phyloP scores from a whole-genome alignment of 768 basidiomycete species.

The Lactarius evosmus region DNA sequence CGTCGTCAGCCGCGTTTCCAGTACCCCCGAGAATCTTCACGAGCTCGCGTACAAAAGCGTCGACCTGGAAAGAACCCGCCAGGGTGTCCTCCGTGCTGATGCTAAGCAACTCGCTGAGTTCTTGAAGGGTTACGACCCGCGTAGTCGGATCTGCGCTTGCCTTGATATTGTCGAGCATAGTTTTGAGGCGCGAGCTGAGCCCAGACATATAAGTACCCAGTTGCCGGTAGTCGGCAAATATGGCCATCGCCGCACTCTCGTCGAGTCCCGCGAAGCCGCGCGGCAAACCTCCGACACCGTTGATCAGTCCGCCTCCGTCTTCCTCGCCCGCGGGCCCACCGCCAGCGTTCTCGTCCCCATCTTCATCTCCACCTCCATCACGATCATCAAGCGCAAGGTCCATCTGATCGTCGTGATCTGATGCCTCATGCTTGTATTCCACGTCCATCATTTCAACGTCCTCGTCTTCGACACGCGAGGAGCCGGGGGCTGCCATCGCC shows the following conservation, averaged over 20 bases:
- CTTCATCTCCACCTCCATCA: constrained; percentile 49
- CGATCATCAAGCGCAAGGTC: constrained; percentile 47
- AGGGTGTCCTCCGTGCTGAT: constrained; percentile 98
- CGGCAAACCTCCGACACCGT: constrained; percentile 31
- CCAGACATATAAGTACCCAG: constrained; percentile 93
- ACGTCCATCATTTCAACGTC: constrained; percentile 77
- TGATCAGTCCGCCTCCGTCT: constrained; percentile 35
- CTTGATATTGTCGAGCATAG: constrained; percentile 87
- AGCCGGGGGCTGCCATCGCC: constrained; percentile 52
- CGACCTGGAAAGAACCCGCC: constrained; percentile 92
- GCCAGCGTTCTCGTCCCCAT: constrained; percentile 43
- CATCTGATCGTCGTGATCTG: constrained; percentile 46
- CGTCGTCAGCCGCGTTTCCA: constrained; percentile 67
- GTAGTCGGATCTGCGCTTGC: constrained; percentile 78
- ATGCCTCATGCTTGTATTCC: constrained; percentile 48
- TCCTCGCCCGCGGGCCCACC: constrained; percentile 37
- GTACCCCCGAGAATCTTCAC: constrained; percentile 86
- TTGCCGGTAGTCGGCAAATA: constrained; percentile 84
- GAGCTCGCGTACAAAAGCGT: constrained; percentile 87
- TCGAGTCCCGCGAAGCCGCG: constrained; percentile 42
- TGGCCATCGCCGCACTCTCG: constrained; percentile 70
- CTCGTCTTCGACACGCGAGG: constrained; percentile 64
- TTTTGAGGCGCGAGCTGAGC: constrained; percentile 82
- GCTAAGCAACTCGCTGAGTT: constrained; percentile 89
- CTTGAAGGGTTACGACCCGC: constrained; percentile 86